These are phyloP conservation scores for Kwoniella bestiolae DNA, from an alignment of 768 basidiomycete genomes.

Conservation along the genomic window DNA sequence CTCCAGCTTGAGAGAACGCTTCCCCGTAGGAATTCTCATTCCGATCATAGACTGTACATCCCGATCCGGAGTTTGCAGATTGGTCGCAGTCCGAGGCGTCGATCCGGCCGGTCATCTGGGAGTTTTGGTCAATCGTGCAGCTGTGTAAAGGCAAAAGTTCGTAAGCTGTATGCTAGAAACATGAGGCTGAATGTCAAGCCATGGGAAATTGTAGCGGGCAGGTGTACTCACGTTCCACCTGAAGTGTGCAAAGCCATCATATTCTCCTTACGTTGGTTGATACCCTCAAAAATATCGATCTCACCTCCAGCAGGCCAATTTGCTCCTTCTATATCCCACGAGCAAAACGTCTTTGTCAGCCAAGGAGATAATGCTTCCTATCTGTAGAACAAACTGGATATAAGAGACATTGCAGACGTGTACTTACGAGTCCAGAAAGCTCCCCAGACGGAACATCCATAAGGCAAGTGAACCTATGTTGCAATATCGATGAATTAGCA, in stretches of 20 bases:
- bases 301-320: conserved; percentile 59
- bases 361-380: too few relatives aligned
- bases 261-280: conserved; percentile 69
- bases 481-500: too few relatives aligned
- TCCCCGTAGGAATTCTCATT: conserved; percentile 67
- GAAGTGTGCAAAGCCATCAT: conserved; percentile 77
- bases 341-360: too few relatives aligned
- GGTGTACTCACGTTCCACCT: conserved; percentile 3
- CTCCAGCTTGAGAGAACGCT: conserved; percentile 68
- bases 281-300: conserved; percentile 81
- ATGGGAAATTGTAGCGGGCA: too few relatives aligned
- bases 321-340: conserved; percentile 39
- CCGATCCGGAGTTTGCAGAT: conserved; percentile 62
- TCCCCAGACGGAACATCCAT: conserved; percentile 64
- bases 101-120: conserved; percentile 7
- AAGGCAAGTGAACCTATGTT: conserved; percentile 59
- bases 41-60: conserved; percentile 69
- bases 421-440: conserved; percentile 46
- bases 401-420: not conserved
- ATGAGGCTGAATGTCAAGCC: too few relatives aligned
- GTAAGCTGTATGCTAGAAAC: too few relatives aligned
- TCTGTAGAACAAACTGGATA: not conserved
- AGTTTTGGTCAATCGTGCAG: conserved; percentile 1
- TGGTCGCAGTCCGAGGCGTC: conserved; percentile 10
- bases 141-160: not conserved